phyloP scores from a whole-genome alignment of 2,329 filamentous ascomycete species.

The Pseudogymnoascus sp. region DNA sequence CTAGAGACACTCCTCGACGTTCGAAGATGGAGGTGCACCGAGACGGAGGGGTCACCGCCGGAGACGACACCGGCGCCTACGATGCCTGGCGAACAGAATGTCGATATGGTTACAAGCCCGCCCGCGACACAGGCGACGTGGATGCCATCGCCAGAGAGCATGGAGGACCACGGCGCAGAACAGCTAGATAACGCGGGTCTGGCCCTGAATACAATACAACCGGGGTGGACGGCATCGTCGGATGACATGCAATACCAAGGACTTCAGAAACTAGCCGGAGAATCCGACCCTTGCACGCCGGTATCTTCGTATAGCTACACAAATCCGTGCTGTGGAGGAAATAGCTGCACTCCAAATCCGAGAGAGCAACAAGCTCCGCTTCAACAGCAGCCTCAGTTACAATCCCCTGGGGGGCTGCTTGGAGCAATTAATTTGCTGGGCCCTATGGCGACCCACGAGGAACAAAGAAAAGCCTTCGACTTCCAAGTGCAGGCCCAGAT shows the following conservation, averaged over 20 bases:
- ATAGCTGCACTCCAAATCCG: background rate
- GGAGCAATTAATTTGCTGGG: background rate
- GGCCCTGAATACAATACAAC: background rate
- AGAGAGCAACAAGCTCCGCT: background rate
- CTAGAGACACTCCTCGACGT: conserved; percentile 22
- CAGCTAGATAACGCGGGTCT: background rate
- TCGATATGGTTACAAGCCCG: background rate
- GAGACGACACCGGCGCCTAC: background rate
- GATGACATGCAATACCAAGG: background rate
- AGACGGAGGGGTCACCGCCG: background rate
- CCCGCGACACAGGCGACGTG: background rate
- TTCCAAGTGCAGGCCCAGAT: background rate
- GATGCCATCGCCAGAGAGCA: conserved; percentile 1
- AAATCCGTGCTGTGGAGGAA: background rate
- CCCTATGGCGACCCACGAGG: background rate
- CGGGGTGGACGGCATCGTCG: background rate
- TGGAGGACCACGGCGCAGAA: background rate
- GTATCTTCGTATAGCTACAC: background rate
- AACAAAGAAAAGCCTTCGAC: conserved; percentile 1
- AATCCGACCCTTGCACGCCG: background rate
- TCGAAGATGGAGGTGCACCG: conserved; percentile 16
- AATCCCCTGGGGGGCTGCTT: background rate
- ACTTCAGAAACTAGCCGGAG: background rate
- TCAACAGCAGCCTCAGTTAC: background rate
- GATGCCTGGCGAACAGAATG: background rate